Percentiles rank a stretch among this genome's conserved stretches.
Conservation (phyloP, 2,329 filamentous ascomycete species). For the Monosporascus ibericus region DNA sequence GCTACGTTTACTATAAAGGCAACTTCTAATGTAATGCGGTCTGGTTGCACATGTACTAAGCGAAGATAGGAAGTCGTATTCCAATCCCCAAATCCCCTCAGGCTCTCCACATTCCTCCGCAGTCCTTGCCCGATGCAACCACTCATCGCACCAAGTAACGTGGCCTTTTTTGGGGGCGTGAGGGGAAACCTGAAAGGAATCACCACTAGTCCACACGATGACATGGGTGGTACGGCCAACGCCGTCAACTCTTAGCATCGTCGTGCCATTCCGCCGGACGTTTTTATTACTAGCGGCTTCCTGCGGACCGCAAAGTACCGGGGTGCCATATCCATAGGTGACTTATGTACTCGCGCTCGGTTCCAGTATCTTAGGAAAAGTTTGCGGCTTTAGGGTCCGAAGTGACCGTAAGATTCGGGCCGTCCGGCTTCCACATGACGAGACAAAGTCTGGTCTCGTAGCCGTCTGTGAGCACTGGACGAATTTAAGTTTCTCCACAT, state of each 20-base stretch:
- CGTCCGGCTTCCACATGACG: too few species aligned
- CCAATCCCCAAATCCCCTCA: not conserved
- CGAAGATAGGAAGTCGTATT: not conserved
- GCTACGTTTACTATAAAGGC: too few species aligned
- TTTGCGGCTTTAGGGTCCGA: too few species aligned
- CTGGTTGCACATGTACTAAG: too few species aligned
- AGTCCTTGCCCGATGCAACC: not conserved
- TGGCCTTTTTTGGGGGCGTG: not conserved
- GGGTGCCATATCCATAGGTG: too few species aligned
- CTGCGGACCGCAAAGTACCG: not conserved
- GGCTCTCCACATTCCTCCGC: not conserved
- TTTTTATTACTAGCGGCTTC: not conserved
- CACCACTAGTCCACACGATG: not conserved
- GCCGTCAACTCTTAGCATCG: not conserved
- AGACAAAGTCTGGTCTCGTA: too few species aligned
- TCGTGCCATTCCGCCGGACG: not conserved
- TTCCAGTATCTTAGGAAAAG: too few species aligned
- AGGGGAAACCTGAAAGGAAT: not conserved
- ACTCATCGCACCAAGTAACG: not conserved
- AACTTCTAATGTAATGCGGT: too few species aligned
- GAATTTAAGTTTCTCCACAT: not conserved
- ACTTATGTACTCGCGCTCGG: too few species aligned
- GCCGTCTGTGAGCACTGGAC: too few species aligned
- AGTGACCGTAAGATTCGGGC: too few species aligned
- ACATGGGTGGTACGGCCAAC: not conserved